Evolutionary conservation across 2,329 filamentous ascomycete genomes (phyloP).

Genomic region (Penicillium sp.): DNA sequence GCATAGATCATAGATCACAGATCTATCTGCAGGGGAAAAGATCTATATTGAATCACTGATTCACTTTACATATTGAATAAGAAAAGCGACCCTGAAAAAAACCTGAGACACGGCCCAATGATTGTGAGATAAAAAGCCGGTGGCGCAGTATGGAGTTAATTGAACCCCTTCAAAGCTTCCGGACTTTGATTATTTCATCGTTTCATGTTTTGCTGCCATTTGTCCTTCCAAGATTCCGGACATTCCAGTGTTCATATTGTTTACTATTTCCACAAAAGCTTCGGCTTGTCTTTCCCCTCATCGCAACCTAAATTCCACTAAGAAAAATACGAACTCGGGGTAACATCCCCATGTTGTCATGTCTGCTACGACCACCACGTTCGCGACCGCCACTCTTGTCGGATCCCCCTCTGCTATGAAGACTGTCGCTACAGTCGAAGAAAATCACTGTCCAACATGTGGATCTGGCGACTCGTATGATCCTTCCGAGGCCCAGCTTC

Average conservation of each 20-base stretch:
- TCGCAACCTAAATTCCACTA: not conserved
- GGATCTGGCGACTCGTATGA: constrained; percentile 32
- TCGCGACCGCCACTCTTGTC: constrained; percentile 33
- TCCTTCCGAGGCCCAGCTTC: constrained; percentile 36
- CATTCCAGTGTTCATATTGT: not conserved
- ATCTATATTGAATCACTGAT: not conserved
- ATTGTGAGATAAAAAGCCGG: constrained; percentile 10
- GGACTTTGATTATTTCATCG: constrained; percentile 1
- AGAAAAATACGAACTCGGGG: constrained; percentile 10
- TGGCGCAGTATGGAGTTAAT: constrained; percentile 19
- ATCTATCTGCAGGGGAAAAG: not conserved
- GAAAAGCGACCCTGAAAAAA: not conserved
- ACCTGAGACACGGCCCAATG: constrained; percentile 9
- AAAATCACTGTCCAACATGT: constrained; percentile 40
- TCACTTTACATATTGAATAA: not conserved
- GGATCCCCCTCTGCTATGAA: constrained; percentile 31
- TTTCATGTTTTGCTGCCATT: not conserved
- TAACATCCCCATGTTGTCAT: constrained; percentile 28
- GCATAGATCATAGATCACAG: not conserved
- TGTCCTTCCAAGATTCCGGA: not conserved
- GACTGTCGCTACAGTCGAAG: constrained; percentile 18
- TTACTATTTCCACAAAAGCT: not conserved
- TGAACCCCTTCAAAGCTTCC: constrained; percentile 17
- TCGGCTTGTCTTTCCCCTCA: not conserved
- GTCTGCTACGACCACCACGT: constrained; percentile 24